Evolutionary conservation across 257 asterid species (phyloP).

Genomic region (Striga asiatica): DNA sequence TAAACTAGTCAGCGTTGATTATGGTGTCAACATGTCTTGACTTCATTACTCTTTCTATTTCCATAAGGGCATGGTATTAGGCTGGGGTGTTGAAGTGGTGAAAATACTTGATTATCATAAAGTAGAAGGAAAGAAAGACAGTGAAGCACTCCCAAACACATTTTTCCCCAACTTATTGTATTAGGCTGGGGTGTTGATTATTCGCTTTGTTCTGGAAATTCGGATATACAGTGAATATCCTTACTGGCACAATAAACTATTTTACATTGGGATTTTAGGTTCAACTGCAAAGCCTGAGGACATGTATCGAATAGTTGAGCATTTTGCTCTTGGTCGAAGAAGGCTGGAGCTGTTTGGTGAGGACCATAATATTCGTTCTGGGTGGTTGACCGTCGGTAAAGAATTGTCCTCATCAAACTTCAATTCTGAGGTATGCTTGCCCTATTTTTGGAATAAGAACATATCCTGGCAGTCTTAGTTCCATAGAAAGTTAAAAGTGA

Average conservation of each 20-base stretch:
- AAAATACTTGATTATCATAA: background rate
- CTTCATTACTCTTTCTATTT: background rate
- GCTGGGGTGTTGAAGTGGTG: background rate
- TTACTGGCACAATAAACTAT: slow-evolving; percentile 2
- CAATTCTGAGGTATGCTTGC: slow-evolving; percentile 55
- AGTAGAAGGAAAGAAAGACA: background rate
- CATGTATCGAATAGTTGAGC: slow-evolving; percentile 94
- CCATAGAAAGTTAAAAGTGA: background rate
- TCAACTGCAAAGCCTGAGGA: slow-evolving; percentile 98
- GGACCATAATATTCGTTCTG: slow-evolving; percentile 94
- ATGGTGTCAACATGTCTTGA: background rate
- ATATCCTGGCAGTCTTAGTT: background rate
- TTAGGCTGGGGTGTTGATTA: too few species aligned
- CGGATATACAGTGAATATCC: slow-evolving; percentile 1
- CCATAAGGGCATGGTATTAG: background rate
- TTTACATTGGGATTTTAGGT: slow-evolving; percentile 36
- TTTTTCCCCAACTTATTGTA: background rate
- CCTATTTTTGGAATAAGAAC: background rate
- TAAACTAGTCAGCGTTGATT: background rate
- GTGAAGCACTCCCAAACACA: background rate
- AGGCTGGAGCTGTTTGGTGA: slow-evolving; percentile 98
- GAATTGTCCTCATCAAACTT: slow-evolving; percentile 89
- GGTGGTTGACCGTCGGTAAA: slow-evolving; percentile 97
- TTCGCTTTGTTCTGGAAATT: background rate
- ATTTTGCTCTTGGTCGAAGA: slow-evolving; percentile 97